phyloP scores from a whole-genome alignment of 345 rosid species.

The Eucalyptus victrix region DNA sequence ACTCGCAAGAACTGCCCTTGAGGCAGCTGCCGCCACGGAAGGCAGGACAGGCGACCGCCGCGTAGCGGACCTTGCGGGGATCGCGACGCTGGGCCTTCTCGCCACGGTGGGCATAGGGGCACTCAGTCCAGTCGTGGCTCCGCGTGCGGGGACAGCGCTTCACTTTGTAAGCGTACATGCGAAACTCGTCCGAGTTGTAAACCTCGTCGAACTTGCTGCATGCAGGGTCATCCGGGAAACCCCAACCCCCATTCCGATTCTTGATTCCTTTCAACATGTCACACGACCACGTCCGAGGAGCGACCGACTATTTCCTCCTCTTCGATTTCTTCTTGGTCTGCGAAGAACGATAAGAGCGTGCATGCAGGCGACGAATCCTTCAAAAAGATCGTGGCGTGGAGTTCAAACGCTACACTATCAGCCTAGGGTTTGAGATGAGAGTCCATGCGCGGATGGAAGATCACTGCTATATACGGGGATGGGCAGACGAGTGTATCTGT shows the following conservation, averaged over 20 bases:
- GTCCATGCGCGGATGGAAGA: neutral
- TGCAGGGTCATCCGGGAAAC: neutral
- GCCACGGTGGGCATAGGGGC: constrained; percentile 84
- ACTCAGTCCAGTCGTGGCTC: constrained; percentile 90
- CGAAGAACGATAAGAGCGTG: neutral
- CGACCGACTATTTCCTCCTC: neutral
- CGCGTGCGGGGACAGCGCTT: constrained; percentile 55
- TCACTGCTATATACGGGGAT: neutral
- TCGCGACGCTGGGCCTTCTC: constrained; percentile 94
- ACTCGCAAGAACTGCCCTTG: neutral
- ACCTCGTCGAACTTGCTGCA: constrained; percentile 8
- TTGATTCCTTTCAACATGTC: neutral
- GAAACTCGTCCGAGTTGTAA: constrained; percentile 57
- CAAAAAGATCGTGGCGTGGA: neutral
- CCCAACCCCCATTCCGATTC: neutral
- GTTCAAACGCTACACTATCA: neutral
- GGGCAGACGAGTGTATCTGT: neutral
- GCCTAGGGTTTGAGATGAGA: neutral
- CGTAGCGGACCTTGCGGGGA: constrained; percentile 54
- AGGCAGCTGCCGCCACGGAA: constrained; percentile 41
- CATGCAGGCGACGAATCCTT: neutral
- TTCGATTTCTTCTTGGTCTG: neutral
- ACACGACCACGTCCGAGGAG: neutral
- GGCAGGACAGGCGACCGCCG: constrained; percentile 62
- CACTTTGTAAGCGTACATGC: constrained; percentile 84